Conservation (phyloP, 2,329 filamentous ascomycete genomes). For the Phyllosticta citrichinensis region DNA sequence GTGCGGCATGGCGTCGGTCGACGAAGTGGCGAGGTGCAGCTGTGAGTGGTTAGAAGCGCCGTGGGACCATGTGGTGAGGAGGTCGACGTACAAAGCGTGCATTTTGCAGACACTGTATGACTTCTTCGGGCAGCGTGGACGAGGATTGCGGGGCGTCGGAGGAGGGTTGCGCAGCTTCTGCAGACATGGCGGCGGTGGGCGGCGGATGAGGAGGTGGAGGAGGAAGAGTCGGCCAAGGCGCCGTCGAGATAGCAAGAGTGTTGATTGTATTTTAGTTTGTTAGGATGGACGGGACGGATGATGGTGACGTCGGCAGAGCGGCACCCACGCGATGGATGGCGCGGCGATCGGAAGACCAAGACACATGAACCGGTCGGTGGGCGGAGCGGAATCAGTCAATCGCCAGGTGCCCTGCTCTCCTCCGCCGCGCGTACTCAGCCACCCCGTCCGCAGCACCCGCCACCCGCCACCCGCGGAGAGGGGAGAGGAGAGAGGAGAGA, state of each 20-base stretch:
- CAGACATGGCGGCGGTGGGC: conserved; percentile 5
- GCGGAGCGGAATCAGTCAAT: too few relatives aligned
- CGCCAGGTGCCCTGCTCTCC: too few relatives aligned
- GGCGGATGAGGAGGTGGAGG: not conserved
- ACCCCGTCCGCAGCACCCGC: not conserved
- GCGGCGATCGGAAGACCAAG: too few relatives aligned
- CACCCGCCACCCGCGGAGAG: not conserved
- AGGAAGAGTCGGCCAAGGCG: not conserved
- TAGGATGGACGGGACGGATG: not conserved
- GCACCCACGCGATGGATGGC: not conserved
- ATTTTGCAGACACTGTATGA: conserved; percentile 85
- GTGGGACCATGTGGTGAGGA: not conserved
- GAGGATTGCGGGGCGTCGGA: conserved; percentile 38
- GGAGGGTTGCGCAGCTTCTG: not conserved
- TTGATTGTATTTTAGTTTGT: not conserved
- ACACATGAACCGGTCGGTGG: too few relatives aligned
- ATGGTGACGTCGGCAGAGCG: not conserved
- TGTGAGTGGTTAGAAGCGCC: conserved; percentile 28
- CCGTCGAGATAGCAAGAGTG: not conserved
- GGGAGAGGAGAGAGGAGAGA: too few relatives aligned
- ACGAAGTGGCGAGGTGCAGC: conserved; percentile 95
- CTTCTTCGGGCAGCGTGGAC: conserved; percentile 66
- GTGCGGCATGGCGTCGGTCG: conserved; percentile 71
- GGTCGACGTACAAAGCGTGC: conserved; percentile 66
- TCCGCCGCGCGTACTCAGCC: not conserved